Percentiles rank a stretch among this genome's conserved stretches.
These are phyloP conservation scores for Colletotrichum orchidophilum DNA, from an alignment of 2,329 filamentous ascomycete genomes.

Conservation along the genomic window DNA sequence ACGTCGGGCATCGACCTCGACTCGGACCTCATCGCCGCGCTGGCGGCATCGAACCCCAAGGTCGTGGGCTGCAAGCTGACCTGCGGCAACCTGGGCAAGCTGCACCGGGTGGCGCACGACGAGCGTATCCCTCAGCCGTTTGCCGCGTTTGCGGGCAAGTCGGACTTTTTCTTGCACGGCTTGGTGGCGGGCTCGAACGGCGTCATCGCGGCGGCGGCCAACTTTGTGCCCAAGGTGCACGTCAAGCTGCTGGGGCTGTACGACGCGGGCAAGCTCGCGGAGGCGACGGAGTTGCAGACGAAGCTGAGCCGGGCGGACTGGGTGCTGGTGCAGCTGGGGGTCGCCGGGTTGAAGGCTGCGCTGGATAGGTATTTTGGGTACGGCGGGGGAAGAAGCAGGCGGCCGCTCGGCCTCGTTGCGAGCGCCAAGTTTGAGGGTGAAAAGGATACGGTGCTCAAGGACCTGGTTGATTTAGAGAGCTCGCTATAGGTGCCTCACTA, in stretches of 20 bases:
- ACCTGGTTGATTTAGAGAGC: constrained; percentile 37
- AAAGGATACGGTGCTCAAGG: constrained; percentile 32
- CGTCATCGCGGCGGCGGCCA: constrained; percentile 52
- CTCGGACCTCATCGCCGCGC: constrained; percentile 65
- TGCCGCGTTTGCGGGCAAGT: constrained; percentile 48
- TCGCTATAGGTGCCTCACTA: constrained; percentile 23
- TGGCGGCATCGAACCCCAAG: constrained; percentile 59
- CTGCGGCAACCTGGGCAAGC: constrained; percentile 70
- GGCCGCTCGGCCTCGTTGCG: constrained; percentile 38
- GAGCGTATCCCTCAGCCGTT: constrained; percentile 38
- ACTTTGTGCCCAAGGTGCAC: constrained; percentile 50
- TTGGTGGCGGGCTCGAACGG: constrained; percentile 51
- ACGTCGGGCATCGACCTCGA: constrained; percentile 75
- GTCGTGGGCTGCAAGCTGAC: constrained; percentile 75
- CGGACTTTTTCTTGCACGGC: constrained; percentile 53
- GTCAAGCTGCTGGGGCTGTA: constrained; percentile 46
- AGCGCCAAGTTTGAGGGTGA: constrained; percentile 37
- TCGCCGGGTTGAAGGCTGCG: constrained; percentile 42
- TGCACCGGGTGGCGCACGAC: constrained; percentile 54
- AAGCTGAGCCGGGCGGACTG: constrained; percentile 41
- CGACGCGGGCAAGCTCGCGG: constrained; percentile 42
- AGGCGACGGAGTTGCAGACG: constrained; percentile 49
- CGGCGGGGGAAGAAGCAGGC: constrained; percentile 37
- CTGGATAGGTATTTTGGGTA: constrained; percentile 37
- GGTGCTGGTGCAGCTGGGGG: constrained; percentile 41